These are phyloP conservation scores for Hebeloma cylindrosporum DNA, from an alignment of 768 basidiomycete species.

Conservation along the genomic window DNA sequence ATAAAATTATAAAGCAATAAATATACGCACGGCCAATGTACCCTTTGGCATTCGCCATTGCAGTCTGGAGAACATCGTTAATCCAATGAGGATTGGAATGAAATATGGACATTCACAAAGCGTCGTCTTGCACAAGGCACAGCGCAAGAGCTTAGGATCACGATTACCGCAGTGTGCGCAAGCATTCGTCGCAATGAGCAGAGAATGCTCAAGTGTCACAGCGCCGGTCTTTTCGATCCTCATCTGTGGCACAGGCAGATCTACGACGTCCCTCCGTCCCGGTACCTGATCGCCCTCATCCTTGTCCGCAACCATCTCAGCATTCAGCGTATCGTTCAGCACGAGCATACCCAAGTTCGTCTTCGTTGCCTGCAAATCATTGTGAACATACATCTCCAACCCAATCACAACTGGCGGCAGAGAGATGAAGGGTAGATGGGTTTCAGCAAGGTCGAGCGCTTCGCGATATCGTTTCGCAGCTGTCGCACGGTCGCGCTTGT, in stretches of 20 bases:
- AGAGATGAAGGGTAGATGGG: background rate
- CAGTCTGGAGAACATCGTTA: background rate
- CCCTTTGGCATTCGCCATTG: slow-evolving; percentile 6
- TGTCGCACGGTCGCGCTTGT: slow-evolving; percentile 6
- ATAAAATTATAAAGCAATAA: background rate
- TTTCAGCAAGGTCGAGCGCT: slow-evolving; percentile 3
- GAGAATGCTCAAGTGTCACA: background rate
- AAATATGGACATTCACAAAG: background rate
- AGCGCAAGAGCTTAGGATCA: slow-evolving; percentile 3
- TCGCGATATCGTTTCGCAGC: slow-evolving; percentile 8
- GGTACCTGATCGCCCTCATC: background rate
- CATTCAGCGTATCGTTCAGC: slow-evolving; percentile 2
- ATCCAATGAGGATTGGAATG: background rate
- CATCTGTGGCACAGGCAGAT: slow-evolving; percentile 4
- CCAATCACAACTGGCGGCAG: background rate
- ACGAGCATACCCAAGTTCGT: slow-evolving; percentile 1
- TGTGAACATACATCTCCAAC: slow-evolving; percentile 3
- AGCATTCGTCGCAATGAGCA: slow-evolving; percentile 2
- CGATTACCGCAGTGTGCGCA: slow-evolving; percentile 5
- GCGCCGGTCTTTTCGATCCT: slow-evolving; percentile 6
- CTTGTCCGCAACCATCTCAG: background rate
- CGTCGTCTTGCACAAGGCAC: slow-evolving; percentile 5
- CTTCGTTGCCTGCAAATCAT: background rate
- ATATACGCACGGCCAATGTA: slow-evolving; percentile 5
- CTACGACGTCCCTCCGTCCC: slow-evolving; percentile 3